A percentile compares a stretch with the other conserved stretches of the same genome.
These are phyloP conservation scores for Abelmoschus esculentus DNA, from an alignment of 345 rosid genomes.

Conservation along the genomic window DNA sequence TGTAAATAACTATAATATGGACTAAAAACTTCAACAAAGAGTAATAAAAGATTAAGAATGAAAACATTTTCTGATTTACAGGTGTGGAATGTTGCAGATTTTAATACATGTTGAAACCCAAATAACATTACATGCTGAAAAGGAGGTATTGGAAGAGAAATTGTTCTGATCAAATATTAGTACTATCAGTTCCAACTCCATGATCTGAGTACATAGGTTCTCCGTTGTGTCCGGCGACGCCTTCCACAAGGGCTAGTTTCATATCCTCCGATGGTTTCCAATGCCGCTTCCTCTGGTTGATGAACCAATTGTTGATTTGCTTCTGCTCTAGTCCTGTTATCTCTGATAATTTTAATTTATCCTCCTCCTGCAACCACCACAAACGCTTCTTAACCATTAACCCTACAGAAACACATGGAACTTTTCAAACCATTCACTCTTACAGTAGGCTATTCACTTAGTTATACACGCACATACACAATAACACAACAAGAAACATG, in stretches of 20 bases:
- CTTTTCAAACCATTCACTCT: background rate
- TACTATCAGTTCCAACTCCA: constrained; percentile 9
- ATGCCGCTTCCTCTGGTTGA: constrained; percentile 70
- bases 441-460: background rate
- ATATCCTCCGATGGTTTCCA: constrained; percentile 71
- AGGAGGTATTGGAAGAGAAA: background rate
- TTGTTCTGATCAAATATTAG: background rate
- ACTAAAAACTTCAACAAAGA: background rate
- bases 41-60: background rate
- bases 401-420: background rate
- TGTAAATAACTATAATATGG: background rate
- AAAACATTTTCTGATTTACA: background rate
- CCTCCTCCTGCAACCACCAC: constrained; percentile 42
- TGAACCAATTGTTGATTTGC: constrained; percentile 75
- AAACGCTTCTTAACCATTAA: background rate
- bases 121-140: background rate
- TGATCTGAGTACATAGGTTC: constrained; percentile 14
- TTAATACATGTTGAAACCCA: background rate
- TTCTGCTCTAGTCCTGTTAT: constrained; percentile 59
- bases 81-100: background rate
- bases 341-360: constrained; percentile 40
- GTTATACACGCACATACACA: no score
- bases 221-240: constrained; percentile 10
- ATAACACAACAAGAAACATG: background rate
- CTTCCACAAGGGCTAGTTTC: constrained; percentile 41